Evolutionary conservation across 768 basidiomycete genomes (phyloP).

Genomic region (Amanita rubescens): DNA sequence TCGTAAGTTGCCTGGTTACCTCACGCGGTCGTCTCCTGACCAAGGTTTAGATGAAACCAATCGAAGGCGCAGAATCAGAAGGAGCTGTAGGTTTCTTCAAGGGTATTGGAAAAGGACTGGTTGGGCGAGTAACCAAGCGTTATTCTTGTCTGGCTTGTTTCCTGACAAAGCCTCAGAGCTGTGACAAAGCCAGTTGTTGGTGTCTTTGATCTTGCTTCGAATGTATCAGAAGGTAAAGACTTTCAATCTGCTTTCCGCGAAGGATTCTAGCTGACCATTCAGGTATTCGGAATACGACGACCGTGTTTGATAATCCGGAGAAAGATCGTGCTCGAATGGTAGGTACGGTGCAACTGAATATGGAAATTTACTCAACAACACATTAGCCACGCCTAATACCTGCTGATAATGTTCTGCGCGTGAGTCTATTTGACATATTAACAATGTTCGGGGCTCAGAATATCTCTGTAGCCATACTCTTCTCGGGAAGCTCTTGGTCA

Average conservation of each 20-base stretch:
- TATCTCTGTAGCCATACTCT: slow-evolving; percentile 64
- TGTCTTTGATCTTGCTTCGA: slow-evolving; percentile 92
- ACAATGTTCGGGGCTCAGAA: slow-evolving; percentile 2
- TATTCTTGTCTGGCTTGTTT: neutral
- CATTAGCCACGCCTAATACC: slow-evolving; percentile 77
- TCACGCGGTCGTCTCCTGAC: neutral
- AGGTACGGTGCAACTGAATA: slow-evolving; percentile 18
- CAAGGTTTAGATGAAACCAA: slow-evolving; percentile 76
- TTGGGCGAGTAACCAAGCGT: slow-evolving; percentile 55
- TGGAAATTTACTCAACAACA: slow-evolving; percentile 2
- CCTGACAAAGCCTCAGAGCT: slow-evolving; percentile 37
- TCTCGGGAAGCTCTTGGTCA: slow-evolving; percentile 89
- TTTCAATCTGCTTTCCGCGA: neutral
- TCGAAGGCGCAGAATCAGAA: slow-evolving; percentile 92
- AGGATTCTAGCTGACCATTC: neutral
- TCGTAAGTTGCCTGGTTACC: slow-evolving; percentile 40
- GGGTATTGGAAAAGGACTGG: slow-evolving; percentile 92
- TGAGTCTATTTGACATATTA: slow-evolving; percentile 29
- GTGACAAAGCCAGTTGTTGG: slow-evolving; percentile 97
- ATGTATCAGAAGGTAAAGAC: slow-evolving; percentile 76
- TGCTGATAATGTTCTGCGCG: slow-evolving; percentile 80
- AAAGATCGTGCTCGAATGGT: slow-evolving; percentile 82
- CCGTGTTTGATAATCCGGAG: slow-evolving; percentile 89
- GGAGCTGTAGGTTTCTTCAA: slow-evolving; percentile 97
- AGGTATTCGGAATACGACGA: slow-evolving; percentile 98